Evolutionary conservation across 139 green algal species (phyloP), one percentile per base, ranked within the genome.

Genomic region (Asterochloris sp.): DNA sequence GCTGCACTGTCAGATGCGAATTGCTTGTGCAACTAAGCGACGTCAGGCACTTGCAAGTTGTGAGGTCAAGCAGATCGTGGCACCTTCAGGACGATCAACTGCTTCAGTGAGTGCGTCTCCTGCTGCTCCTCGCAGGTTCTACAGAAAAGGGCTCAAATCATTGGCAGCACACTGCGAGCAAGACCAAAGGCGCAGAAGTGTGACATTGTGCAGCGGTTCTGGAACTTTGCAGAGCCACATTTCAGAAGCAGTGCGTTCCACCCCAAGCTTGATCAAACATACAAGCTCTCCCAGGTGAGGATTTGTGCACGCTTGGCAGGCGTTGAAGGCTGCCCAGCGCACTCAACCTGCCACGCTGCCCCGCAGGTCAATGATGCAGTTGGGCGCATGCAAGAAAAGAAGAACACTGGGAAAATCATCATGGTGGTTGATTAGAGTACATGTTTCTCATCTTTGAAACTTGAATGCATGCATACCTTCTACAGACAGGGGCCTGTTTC

Each of bases 401-500:
- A 83, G 67, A 83, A 83, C 79, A 83, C 76, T 29, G 79, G 79
- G 28, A 83, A 83, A 23, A 83, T 83, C 27, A 62, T 83, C 0
- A 17, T 83, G 63, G 17, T 74, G 13, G 76, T 80, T 0, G 47
- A 60, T 54, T 54, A 54, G 38, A 54, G n/a, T n/a, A n/a, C 6
- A 6, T 6, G 38, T 6, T 54, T 6, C 38, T 54, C 38, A 54
- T 54, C 38, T 54, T 54, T 54, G 38, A 54, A 6, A 54, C 2
- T 54, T 54, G 38, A 54, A 54, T 54, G 38, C 38, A 54, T 6
- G 38, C 4, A 54, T 54, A 54, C 38, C 38, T 54, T 54, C 38
- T 10, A 54, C 38, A 54, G 38, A 54, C 38, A 54, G 38, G 38
- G 2, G 38, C 38, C n/a, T 54, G 38, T 6, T n/a, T 6, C 38